Conservation (phyloP, 257 asterid genomes). For the Salvia splendens region DNA sequence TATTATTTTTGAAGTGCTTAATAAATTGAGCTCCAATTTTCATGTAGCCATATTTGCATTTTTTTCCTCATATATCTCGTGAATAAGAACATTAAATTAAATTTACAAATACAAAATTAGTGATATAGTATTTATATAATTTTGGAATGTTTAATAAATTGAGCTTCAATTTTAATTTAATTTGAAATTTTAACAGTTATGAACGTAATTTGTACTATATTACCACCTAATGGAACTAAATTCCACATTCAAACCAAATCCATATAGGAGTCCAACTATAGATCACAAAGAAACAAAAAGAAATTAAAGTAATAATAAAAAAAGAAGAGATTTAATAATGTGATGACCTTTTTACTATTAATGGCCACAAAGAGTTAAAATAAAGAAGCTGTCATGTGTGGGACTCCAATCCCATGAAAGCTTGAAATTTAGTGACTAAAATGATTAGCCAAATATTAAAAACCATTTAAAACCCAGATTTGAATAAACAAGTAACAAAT, state of each 20-base stretch:
- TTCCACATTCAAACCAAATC: constrained; percentile 26
- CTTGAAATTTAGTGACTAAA: constrained; percentile 51
- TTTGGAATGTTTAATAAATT: no score
- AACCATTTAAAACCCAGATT: constrained; percentile 32
- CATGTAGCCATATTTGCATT: no score
- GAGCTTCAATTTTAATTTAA: no score
- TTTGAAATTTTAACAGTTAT: no score
- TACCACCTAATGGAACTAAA: constrained; percentile 14
- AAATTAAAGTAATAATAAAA: constrained; percentile 25
- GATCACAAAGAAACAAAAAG: constrained; percentile 33
- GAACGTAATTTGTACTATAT: no score
- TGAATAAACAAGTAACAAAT: constrained; percentile 29
- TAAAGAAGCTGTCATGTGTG: constrained; percentile 49
- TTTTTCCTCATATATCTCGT: no score
- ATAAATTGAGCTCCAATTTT: no score
- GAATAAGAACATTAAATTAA: no score
- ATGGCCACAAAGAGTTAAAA: constrained; percentile 27
- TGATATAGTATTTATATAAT: no score
- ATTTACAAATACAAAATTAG: no score
- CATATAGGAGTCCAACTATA: constrained; percentile 11
- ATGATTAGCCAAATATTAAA: constrained; percentile 54
- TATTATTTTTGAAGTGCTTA: no score
- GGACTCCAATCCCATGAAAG: constrained; percentile 64
- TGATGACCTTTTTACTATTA: constrained; percentile 28
- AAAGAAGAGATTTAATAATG: constrained; percentile 11